phyloP scores from a whole-genome alignment of 106 monocot species.

The Phalaenopsis equestris region DNA sequence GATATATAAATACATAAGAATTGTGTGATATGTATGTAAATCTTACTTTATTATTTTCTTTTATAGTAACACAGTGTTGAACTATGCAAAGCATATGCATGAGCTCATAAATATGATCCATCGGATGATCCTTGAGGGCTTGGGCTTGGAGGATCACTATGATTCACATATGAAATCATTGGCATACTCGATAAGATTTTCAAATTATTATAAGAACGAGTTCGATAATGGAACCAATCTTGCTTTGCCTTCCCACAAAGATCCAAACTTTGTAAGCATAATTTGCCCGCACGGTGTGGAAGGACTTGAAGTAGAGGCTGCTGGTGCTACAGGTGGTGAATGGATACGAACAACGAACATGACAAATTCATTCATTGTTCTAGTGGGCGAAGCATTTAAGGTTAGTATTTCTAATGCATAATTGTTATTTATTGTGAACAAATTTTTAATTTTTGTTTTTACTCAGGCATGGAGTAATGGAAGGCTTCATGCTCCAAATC shows the following conservation, averaged over 20 bases:
- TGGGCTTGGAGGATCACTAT: slow-evolving; percentile 30
- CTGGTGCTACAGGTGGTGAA: background rate
- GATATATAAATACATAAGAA: too few species aligned
- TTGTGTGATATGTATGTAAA: too few species aligned
- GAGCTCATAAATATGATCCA: slow-evolving; percentile 22
- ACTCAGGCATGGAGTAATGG: slow-evolving; percentile 30
- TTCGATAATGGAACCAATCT: background rate
- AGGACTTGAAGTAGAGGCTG: slow-evolving; percentile 19
- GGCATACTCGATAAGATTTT: background rate
- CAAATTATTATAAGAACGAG: slow-evolving; percentile 5
- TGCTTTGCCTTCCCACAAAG: slow-evolving; percentile 11
- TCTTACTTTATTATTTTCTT: background rate
- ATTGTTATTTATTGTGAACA: background rate
- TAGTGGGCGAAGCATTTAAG: background rate
- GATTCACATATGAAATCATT: slow-evolving; percentile 5
- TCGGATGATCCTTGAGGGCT: slow-evolving; percentile 37
- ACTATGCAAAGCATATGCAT: slow-evolving; percentile 15
- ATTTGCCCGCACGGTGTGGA: slow-evolving; percentile 8
- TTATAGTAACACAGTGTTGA: slow-evolving; percentile 18
- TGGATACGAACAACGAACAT: background rate
- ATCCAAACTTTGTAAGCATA: slow-evolving; percentile 7
- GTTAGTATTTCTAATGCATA: background rate
- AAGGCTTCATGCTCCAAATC: slow-evolving; percentile 9
- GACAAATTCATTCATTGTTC: background rate
- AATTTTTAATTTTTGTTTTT: background rate